Evolutionary conservation across 2,329 filamentous ascomycete genomes (phyloP).

Genomic region (Pestalotiopsis sp.): DNA sequence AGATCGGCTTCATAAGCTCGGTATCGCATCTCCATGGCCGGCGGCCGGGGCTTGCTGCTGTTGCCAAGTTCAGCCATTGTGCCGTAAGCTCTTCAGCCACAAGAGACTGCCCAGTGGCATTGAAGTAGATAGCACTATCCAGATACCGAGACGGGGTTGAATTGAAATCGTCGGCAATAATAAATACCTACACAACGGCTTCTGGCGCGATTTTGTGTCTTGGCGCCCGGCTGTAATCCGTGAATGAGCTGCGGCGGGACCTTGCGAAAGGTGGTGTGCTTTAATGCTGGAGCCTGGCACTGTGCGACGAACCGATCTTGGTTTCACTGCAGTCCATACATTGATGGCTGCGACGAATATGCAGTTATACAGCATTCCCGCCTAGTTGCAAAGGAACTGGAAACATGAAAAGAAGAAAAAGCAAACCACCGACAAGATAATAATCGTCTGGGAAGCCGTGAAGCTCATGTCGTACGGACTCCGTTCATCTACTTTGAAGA

Average conservation of each 20-base stretch:
- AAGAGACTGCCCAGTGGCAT: no score
- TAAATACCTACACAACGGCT: background rate
- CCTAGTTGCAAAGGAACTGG: background rate
- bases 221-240: background rate
- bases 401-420: background rate
- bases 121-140: no score
- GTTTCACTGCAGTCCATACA: background rate
- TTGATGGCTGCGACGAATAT: background rate
- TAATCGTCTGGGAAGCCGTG: background rate
- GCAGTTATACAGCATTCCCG: background rate
- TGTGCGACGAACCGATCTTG: background rate
- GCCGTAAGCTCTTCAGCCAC: no score
- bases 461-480: background rate
- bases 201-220: background rate
- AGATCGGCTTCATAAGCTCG: background rate
- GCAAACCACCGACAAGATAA: no score
- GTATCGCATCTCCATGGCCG: background rate
- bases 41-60: background rate
- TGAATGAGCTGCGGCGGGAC: background rate
- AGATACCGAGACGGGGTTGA: no score
- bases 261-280: background rate
- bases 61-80: background rate
- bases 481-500: background rate
- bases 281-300: background rate
- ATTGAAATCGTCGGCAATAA: background rate